Base-by-base conservation (phyloP, 2,329 filamentous ascomycete genomes). In the Trichophyton schoenleinii region DNA sequence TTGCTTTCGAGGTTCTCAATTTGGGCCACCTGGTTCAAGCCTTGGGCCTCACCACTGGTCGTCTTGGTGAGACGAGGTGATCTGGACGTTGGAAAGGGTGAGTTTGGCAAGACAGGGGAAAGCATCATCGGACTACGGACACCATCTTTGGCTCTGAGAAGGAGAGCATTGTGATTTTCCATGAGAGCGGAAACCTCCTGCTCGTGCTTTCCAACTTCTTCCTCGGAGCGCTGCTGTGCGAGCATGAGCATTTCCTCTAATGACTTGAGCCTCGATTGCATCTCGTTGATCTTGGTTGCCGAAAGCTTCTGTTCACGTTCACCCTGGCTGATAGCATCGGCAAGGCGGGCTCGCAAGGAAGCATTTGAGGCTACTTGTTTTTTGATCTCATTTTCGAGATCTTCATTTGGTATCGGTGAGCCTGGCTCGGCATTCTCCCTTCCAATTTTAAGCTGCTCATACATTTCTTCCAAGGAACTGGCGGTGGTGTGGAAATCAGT, bases 171-270 rank as follows among this genome's bases (percentile, higher is more conserved):
- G 69, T 94, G 86, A 63, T 84, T 87, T 61, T 95, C 89, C 66
- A 87, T 86, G 60, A 97, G 77, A 22, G 81, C 78, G 18, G 83
- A 78, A 42, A 96, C 82, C 73, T 96, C 91, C 42, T 94, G 89
- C 72, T 97, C 94, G 70, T 96, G 91, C 57, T 85, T 86, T 49
- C 83, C 78, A 62, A 97, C 84, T 60, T 64, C 64, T 22, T 92
- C 91, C 71, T 99, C 94, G 0, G 90, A 92, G 20, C 87, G 83
- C 61, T 89, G 86, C 73, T 97, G 92, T 1, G 92, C 90, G 20
- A 83, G 77, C 60, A 95, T 80, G 22, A 99, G 83, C 67, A 87
- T 84, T 64, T 97, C 91, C 71, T 97, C 94, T 58, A 96, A 83
- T 15, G 78, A 75, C 68, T 88, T 89, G 61, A 99, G 85, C 62